Base-by-base conservation (phyloP, 306 rosid genomes). In the Mucuna pruriens region DNA sequence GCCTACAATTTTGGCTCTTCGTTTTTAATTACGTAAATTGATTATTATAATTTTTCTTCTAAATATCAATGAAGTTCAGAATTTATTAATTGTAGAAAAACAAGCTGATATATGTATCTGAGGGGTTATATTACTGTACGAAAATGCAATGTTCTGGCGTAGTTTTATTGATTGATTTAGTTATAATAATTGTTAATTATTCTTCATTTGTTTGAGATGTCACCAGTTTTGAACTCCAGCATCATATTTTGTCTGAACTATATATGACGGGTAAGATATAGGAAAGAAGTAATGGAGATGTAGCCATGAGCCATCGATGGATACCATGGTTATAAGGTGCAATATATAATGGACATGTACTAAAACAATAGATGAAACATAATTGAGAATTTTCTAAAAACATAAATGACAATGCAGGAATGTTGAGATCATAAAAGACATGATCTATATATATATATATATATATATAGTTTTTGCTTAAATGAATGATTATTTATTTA, bases 261-360 rank as follows among this genome's bases (percentile, higher is more conserved):
- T n/a, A n/a, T n/a, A n/a, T 76, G 31, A 48, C 82, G 88, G 94
- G 38, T 7, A 88, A 77, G 65, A 77, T 88, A 64, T 2, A 10
- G 11, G 90, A 80, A 64, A 75, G 83, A n/a, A 88, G 85, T 65
- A 90, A 69, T 15, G 94, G 91, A 64, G 87, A 86, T 42, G 76
- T 84, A 8, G 88, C 91, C n/a, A n/a, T n/a, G n/a, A n/a, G n/a
- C n/a, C 7, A 10, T 73, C 12, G 89, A 90, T 75, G 57, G 74
- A 22, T 90, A 88, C 71, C 94, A 90, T 71, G 89, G 79, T 1
- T 87, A 82, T 7, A 88, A 84, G 91, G 93, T 87, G 13, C 4
- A 13, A 13, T 20, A 23, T 57, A 23, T 23, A 9, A n/a, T n/a
- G n/a, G n/a, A n/a, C n/a, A n/a, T n/a, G n/a, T n/a, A n/a, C n/a